phyloP scores from a whole-genome alignment of 768 basidiomycete species.

The Leucosporidium yakuticum region DNA sequence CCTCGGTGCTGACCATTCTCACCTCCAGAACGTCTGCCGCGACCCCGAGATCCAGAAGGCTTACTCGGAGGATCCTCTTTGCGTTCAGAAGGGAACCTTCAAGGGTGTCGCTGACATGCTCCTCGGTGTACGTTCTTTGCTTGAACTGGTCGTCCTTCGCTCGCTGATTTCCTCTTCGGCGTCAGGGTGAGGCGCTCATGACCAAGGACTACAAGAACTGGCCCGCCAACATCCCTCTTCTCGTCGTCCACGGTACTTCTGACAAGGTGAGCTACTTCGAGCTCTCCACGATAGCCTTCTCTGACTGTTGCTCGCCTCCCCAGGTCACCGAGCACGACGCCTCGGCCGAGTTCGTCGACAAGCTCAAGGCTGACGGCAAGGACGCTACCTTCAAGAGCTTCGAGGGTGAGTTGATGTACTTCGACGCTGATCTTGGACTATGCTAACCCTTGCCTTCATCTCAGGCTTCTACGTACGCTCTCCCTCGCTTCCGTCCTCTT shows the following conservation, averaged over 20 bases:
- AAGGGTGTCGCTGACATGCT: conserved; percentile 32
- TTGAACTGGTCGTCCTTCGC: too few species aligned
- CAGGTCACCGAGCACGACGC: conserved; percentile 21
- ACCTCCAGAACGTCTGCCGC: conserved; percentile 22
- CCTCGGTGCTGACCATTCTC: background rate
- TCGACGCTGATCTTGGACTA: too few species aligned
- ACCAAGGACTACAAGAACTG: conserved; percentile 17
- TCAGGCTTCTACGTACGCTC: background rate
- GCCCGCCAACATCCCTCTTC: conserved; percentile 24
- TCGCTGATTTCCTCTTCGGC: background rate
- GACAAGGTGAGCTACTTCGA: conserved; percentile 23
- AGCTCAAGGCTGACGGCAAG: conserved; percentile 15
- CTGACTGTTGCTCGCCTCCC: background rate
- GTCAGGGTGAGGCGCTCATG: conserved; percentile 25
- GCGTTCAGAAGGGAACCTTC: conserved; percentile 29
- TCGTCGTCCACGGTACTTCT: conserved; percentile 34
- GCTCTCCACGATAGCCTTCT: too few species aligned
- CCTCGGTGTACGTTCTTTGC: conserved; percentile 15
- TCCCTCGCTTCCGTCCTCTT: too few species aligned
- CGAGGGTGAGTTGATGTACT: background rate
- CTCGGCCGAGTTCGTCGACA: conserved; percentile 22
- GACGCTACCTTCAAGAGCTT: conserved; percentile 21
- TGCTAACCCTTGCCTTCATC: too few species aligned
- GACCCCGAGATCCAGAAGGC: conserved; percentile 17
- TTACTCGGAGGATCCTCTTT: conserved; percentile 36